Evolutionary conservation across 169 alveolate genomes (phyloP).

Genomic region (Plasmodium blacklocki): DNA sequence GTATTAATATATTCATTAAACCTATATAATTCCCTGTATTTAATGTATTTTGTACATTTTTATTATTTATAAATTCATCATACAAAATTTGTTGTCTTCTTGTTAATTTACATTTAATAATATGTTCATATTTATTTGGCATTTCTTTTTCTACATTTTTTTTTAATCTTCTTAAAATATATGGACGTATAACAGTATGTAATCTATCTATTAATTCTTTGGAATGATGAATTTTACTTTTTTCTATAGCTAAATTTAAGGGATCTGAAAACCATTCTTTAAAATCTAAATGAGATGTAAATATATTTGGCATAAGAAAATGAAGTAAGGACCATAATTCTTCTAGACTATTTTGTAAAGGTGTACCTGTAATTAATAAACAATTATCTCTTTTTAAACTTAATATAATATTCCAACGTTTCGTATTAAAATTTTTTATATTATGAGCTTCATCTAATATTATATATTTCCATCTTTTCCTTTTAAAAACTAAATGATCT

Average conservation of each 20-base stretch:
- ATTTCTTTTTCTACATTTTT: constrained; percentile 99
- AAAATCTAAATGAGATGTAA: constrained; percentile 95
- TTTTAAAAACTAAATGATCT: constrained; percentile 95
- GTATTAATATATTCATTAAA: constrained; percentile 97
- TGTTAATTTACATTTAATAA: constrained; percentile 93
- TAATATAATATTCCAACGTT: constrained; percentile 97
- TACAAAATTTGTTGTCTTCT: constrained; percentile 95
- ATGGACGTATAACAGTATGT: constrained; percentile 98
- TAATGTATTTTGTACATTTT: constrained; percentile 82
- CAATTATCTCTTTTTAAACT: constrained; percentile 97
- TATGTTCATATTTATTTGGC: constrained; percentile 98
- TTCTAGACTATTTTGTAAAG: constrained; percentile 98
- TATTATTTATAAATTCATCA: constrained; percentile 96
- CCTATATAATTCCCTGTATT: constrained; percentile 93
- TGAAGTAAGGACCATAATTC: constrained; percentile 99
- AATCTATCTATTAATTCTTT: constrained; percentile 89
- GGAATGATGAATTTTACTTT: constrained; percentile 79
- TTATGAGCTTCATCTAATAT: constrained; percentile 99
- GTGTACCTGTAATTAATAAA: constrained; percentile 99
- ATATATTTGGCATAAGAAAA: constrained; percentile 98
- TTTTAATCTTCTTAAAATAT: constrained; percentile 96
- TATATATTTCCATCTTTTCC: constrained; percentile 97
- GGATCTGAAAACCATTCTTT: constrained; percentile 97
- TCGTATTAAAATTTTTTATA: constrained; percentile 97
- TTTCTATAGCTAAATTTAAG: constrained; percentile 93